Evolutionary conservation across 306 rosid species (phyloP).

Genomic region (Pterocarpus macrocarpus): DNA sequence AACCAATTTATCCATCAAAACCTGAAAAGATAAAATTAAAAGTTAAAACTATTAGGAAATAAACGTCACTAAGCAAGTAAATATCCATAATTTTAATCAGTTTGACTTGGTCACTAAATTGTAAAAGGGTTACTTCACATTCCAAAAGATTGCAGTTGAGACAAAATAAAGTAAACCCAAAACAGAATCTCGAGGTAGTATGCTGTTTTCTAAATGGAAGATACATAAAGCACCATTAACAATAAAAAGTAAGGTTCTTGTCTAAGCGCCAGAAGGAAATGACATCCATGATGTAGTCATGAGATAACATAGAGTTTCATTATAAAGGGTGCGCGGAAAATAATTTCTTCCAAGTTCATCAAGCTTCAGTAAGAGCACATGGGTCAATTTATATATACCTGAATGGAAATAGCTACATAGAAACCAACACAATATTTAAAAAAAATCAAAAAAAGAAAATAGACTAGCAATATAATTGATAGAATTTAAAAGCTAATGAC

Average conservation of each 20-base stretch:
- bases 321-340: not conserved
- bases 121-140: conserved; percentile 6
- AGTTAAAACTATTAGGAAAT: conserved; percentile 21
- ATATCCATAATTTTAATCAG: conserved; percentile 14
- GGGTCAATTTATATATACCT: conserved; percentile 30
- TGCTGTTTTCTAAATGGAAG: not conserved
- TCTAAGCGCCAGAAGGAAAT: not conserved
- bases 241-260: conserved; percentile 3
- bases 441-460: not conserved
- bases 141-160: conserved; percentile 7
- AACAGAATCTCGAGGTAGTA: conserved; percentile 19
- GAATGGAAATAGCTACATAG: conserved; percentile 1
- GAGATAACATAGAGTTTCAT: not conserved
- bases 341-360: conserved; percentile 9
- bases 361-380: not conserved
- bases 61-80: not conserved
- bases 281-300: conserved; percentile 7
- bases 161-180: conserved; percentile 18
- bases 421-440: not conserved
- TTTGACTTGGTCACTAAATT: conserved; percentile 1
- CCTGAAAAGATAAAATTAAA: conserved; percentile 60
- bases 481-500: not conserved
- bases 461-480: not conserved
- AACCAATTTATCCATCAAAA: conserved; percentile 88
- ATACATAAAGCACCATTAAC: conserved; percentile 1